phyloP scores from a whole-genome alignment of 345 rosid genomes.

The Rhodomyrtus tomentosa region DNA sequence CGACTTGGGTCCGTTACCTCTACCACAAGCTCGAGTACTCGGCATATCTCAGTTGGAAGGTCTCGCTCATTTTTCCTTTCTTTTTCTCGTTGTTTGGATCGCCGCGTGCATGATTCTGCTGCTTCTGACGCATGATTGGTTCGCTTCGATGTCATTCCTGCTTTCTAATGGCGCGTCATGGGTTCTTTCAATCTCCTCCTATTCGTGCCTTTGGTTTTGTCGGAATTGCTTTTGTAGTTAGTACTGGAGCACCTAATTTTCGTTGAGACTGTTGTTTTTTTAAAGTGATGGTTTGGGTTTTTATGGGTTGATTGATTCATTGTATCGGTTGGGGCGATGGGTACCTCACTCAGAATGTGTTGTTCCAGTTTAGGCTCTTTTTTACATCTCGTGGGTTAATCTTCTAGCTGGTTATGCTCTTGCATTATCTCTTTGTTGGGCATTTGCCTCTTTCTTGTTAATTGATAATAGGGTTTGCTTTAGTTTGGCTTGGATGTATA shows the following conservation, averaged over 20 bases:
- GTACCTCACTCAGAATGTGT: background rate
- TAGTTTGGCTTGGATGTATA: background rate
- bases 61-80: conserved; percentile 1
- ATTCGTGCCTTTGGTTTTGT: background rate
- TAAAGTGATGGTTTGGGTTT: background rate
- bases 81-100: background rate
- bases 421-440: background rate
- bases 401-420: background rate
- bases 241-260: background rate
- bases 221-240: background rate
- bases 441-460: background rate
- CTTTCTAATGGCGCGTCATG: background rate
- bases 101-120: background rate
- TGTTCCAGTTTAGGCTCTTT: background rate
- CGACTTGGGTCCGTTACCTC: conserved; percentile 73
- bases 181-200: background rate
- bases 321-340: background rate
- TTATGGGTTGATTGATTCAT: background rate
- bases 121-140: background rate
- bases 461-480: background rate
- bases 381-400: background rate
- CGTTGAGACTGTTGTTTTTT: background rate
- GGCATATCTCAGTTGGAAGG: conserved; percentile 50
- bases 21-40: conserved; percentile 67
- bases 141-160: background rate